Evolutionary conservation across 2,329 filamentous ascomycete species (phyloP).

Genomic region (Tympanopsis confertula): DNA sequence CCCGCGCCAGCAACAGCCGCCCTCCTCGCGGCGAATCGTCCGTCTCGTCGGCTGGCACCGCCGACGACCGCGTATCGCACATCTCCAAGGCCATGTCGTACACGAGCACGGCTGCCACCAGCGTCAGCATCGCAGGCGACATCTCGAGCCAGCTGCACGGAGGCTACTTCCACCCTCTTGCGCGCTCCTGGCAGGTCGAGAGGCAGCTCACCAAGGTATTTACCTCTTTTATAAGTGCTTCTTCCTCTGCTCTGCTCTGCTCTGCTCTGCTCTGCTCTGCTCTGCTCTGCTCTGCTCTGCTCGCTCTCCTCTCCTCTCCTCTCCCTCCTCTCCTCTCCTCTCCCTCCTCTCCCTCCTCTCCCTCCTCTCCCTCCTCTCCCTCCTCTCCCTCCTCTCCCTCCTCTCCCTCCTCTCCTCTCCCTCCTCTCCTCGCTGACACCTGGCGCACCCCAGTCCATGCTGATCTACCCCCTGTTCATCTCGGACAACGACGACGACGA

Average conservation of each 20-base stretch:
- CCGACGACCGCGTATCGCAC: constrained; percentile 48
- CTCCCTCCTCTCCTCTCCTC: not conserved
- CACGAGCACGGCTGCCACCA: constrained; percentile 54
- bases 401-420: not conserved
- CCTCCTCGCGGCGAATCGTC: constrained; percentile 8
- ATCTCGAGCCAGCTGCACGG: constrained; percentile 76
- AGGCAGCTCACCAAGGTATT: constrained; percentile 72
- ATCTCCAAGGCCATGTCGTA: constrained; percentile 55
- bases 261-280: not conserved
- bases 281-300: constrained; percentile 3
- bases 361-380: too few relatives aligned
- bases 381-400: not conserved
- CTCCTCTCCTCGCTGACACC: constrained; percentile 4
- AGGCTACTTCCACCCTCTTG: constrained; percentile 70
- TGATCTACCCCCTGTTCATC: constrained; percentile 94
- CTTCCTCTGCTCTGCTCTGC: not conserved
- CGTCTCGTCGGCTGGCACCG: constrained; percentile 30
- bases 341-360: constrained; percentile 1
- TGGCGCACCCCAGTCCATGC: constrained; percentile 64
- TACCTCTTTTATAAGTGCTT: constrained; percentile 3
- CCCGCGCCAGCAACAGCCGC: constrained; percentile 32
- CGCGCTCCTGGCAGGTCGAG: constrained; percentile 73
- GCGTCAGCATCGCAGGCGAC: constrained; percentile 60
- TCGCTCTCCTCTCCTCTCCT: not conserved
- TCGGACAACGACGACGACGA: constrained; percentile 92